Evolutionary conservation across 345 rosid genomes (phyloP), one percentile per base, ranked within the genome.

Genomic region (Pistacia atlantica): DNA sequence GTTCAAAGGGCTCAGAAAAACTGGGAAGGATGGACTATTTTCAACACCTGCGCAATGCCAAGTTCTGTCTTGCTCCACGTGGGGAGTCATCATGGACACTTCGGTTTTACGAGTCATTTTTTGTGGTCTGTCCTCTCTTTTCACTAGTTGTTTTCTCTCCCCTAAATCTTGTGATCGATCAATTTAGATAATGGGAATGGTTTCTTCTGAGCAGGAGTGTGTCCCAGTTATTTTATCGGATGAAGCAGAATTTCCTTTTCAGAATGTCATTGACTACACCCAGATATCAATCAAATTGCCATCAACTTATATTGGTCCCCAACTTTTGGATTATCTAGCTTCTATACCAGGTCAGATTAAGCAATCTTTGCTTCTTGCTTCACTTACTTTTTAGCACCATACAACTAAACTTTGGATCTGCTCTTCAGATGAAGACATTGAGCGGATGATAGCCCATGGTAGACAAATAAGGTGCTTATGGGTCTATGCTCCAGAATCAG

Each of bases 1-100:
- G 91, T 86, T 96, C 73, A 91, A 92, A 42, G 99, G 99, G 99
- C 75, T 83, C 95, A 4, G 91, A 89, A 46, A 96, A 93, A 84
- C 81, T 91, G 46, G 95, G 92, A 79, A 91, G 89, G 82, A 72
- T 86, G 11, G 97, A 93, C 63, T 96, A 96, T 77, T 96, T 96
- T 85, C 89, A 92, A 78, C 98, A 96, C 85, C 84, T 96, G 56
- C 88, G 91, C 74, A 87, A 91, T 75, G 94, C 99, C 52, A 96
- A 91, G 85, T 96, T 96, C 84, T 96, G 99, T 83, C 94, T 93
- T 28, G 97, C 97, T 69, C 99, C 99, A 38, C 92, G 98, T 18
- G 98, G 99, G 67, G 97, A 93, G 78, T 96, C 99, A 81, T 96
- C 98, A 17, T 93, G 99, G 99, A 93, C 99, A 1, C 98, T 93